These are phyloP conservation scores for Aspergillus sergii DNA, from an alignment of 2,329 filamentous ascomycete species.

Conservation along the genomic window DNA sequence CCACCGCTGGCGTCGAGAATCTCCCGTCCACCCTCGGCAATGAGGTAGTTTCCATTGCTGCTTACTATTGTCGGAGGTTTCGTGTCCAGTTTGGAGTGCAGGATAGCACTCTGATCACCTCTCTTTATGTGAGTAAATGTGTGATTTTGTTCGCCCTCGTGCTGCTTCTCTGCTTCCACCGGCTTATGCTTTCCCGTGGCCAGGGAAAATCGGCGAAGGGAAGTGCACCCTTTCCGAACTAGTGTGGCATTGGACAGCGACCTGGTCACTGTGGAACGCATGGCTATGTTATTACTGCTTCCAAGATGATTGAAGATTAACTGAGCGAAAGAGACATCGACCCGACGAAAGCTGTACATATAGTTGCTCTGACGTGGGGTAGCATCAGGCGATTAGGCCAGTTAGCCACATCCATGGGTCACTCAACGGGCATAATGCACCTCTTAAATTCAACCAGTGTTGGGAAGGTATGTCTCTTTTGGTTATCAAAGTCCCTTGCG, in stretches of 20 bases:
- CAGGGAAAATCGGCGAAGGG: neutral
- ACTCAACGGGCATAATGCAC: neutral
- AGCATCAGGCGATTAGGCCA: neutral
- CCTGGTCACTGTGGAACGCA: neutral
- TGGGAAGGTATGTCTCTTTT: neutral
- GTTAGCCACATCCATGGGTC: neutral
- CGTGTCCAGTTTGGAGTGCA: slow-evolving; percentile 18
- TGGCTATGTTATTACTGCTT: neutral
- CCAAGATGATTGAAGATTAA: neutral
- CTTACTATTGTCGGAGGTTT: slow-evolving; percentile 21
- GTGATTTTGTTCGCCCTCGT: neutral
- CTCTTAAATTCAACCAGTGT: neutral
- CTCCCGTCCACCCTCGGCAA: slow-evolving; percentile 44
- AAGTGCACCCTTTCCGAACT: neutral
- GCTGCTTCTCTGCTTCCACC: neutral
- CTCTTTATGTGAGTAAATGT: too few species aligned
- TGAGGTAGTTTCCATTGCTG: slow-evolving; percentile 43
- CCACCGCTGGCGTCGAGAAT: slow-evolving; percentile 52
- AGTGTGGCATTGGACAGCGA: neutral
- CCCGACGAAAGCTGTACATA: neutral
- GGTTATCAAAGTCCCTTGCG: neutral
- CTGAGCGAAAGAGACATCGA: neutral
- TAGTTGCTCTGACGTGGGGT: neutral
- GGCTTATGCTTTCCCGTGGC: neutral
- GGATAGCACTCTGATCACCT: slow-evolving; percentile 2